Evolutionary conservation across 176 grass and related monocot genomes (phyloP), one percentile per base, ranked within the genome.

Genomic region (Melocanna baccifera): DNA sequence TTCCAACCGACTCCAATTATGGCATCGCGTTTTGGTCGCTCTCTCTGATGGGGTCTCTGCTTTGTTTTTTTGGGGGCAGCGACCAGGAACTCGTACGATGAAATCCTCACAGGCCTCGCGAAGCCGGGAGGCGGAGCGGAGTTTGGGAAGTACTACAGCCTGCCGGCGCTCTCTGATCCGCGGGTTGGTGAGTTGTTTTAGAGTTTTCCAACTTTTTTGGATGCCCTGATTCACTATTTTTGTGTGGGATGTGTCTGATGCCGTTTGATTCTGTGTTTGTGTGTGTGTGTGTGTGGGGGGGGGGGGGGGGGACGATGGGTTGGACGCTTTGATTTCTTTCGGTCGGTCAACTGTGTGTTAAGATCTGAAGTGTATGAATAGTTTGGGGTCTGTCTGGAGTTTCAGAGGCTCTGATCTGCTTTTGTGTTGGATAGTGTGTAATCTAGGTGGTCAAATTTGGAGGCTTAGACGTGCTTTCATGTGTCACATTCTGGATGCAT

Each of bases 91-190:
- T 56, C 88, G n/a, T 97, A 94, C 78, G 85, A 94, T 39, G 91
- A 88, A 85, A 94, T 97, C 72, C 88, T 97, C 71, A 93, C 89
- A 13, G 61, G 86, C 47, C 92, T 97, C 74, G 70, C 79, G 62
- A 94, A 81, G 78, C 92, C 95, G 4, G 95, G 95, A 77, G 92
- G 88, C 0, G 91, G 88, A 11, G 77, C 81, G 0, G 84, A 91
- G 64, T 93, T 97, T 52, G 95, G 95, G 28, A 92, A 97, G 76
- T 97, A 97, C 82, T 97, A 97, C 82, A 94, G 95, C 85, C 90
- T 97, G 76, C 95, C 95, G 0, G 85, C 89, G 71, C 90, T 97
- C 8, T 84, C 85, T 62, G 92, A 97, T 92, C 84, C 92, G 68
- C 86, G 95, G 59, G 91, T 94, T 62, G 95, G 95, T 97, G 58